Percentiles rank a stretch among this genome's conserved stretches.
Evolutionary conservation across 371 early-diverging fungal genomes (phyloP).

Genomic region (Apophysomyces variabilis): DNA sequence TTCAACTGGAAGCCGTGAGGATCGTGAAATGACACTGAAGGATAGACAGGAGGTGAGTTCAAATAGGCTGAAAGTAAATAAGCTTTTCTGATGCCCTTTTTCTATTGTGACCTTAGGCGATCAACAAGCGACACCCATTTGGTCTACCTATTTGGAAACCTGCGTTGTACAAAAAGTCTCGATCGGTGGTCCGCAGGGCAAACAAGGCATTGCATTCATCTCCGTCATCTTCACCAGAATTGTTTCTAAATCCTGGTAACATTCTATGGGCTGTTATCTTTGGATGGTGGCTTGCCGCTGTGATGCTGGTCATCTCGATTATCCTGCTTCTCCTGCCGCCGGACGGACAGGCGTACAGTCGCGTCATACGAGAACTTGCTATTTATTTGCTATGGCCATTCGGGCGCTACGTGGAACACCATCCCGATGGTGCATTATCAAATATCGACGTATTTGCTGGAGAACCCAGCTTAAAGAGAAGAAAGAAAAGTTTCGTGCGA

Average conservation of each 20-base stretch:
- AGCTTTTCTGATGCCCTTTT: neutral
- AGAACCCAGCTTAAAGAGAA: constrained; percentile 16
- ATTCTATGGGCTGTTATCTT: constrained; percentile 85
- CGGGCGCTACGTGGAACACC: constrained; percentile 85
- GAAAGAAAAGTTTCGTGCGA: constrained; percentile 23
- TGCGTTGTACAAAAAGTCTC: constrained; percentile 93
- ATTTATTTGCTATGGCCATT: constrained; percentile 94
- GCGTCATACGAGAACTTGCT: constrained; percentile 68
- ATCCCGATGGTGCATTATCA: constrained; percentile 33
- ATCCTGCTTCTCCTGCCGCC: constrained; percentile 53
- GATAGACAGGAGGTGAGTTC: constrained; percentile 66
- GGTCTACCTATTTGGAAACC: constrained; percentile 97
- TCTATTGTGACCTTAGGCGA: constrained; percentile 50
- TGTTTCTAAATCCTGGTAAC: constrained; percentile 84
- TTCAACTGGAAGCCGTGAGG: constrained; percentile 30
- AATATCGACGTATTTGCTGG: constrained; percentile 19
- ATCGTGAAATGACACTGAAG: constrained; percentile 66
- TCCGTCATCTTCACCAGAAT: constrained; percentile 66
- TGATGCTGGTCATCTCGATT: constrained; percentile 65
- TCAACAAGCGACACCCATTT: constrained; percentile 91
- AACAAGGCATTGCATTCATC: constrained; percentile 85
- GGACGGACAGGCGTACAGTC: constrained; percentile 62
- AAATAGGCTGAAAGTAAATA: neutral
- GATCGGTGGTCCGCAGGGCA: constrained; percentile 83
- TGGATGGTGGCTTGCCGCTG: constrained; percentile 90